phyloP scores from a whole-genome alignment of 106 monocot genomes.

The Phalaenopsis equestris region DNA sequence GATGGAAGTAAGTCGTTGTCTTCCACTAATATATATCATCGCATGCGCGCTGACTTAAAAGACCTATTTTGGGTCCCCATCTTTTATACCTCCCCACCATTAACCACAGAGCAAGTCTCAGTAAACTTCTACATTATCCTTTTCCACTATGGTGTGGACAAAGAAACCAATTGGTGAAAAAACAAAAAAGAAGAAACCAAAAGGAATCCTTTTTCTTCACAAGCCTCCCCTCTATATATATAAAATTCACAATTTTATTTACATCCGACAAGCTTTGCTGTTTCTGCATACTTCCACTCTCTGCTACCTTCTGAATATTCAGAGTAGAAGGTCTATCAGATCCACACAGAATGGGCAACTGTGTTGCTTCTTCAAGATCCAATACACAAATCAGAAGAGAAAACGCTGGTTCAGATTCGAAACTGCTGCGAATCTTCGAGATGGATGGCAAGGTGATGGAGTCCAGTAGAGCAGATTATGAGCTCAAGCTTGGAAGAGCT shows the following conservation, averaged over 20 bases:
- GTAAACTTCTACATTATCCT: not conserved
- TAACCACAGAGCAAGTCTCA: not conserved
- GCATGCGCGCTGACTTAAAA: constrained; percentile 3
- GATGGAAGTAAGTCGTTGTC: not conserved
- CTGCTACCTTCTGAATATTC: not conserved
- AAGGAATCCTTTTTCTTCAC: not conserved
- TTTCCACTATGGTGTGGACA: not conserved
- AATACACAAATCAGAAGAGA: not conserved
- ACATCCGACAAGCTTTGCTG: not conserved
- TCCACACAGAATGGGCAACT: not conserved
- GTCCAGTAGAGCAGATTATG: not conserved
- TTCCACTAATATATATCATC: not conserved
- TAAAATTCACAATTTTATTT: no score
- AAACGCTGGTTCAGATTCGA: not conserved
- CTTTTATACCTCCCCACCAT: not conserved
- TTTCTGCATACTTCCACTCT: not conserved
- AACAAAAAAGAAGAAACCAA: no score
- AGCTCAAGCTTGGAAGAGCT: not conserved
- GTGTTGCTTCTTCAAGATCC: not conserved
- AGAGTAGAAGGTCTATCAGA: not conserved
- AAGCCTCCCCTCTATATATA: not conserved
- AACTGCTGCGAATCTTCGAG: not conserved
- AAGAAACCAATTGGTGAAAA: not conserved
- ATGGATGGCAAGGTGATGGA: not conserved
- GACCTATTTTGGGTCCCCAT: not conserved